phyloP scores from a whole-genome alignment of 441 rosid species.

The Croton setiger region DNA sequence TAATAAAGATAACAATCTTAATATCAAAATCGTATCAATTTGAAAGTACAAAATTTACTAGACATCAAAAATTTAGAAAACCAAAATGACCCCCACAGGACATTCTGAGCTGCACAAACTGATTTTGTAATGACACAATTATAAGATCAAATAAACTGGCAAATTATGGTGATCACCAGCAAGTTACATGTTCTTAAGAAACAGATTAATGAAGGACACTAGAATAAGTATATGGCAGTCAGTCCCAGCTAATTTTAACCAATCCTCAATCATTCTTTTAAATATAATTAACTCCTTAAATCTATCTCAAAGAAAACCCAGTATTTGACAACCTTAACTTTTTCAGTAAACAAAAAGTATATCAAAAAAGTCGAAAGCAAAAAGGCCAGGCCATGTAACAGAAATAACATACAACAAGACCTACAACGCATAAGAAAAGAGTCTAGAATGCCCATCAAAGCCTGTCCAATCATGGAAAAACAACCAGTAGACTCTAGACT shows the following conservation, averaged over 20 bases:
- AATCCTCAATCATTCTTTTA: neutral
- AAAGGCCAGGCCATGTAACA: neutral
- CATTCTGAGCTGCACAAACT: neutral
- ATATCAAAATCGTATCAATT: neutral
- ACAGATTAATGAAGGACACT: conserved; percentile 3
- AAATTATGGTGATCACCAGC: neutral
- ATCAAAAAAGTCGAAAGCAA: neutral
- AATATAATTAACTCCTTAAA: neutral
- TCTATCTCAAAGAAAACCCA: neutral
- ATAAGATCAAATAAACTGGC: neutral
- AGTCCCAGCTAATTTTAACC: neutral
- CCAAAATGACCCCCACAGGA: neutral
- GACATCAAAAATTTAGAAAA: neutral
- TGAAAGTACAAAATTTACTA: neutral
- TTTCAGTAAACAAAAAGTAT: neutral
- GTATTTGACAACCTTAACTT: neutral
- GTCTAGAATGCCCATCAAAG: neutral
- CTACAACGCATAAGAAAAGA: neutral
- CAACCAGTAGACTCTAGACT: neutral
- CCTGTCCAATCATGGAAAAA: neutral
- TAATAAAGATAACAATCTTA: neutral
- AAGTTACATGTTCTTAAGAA: neutral
- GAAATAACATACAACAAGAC: neutral
- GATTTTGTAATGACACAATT: neutral
- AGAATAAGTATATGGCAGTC: neutral